Percentiles rank a stretch among this genome's conserved stretches.
Conservation (phyloP, 2,329 filamentous ascomycete species). For the Aureobasidium sp. region DNA sequence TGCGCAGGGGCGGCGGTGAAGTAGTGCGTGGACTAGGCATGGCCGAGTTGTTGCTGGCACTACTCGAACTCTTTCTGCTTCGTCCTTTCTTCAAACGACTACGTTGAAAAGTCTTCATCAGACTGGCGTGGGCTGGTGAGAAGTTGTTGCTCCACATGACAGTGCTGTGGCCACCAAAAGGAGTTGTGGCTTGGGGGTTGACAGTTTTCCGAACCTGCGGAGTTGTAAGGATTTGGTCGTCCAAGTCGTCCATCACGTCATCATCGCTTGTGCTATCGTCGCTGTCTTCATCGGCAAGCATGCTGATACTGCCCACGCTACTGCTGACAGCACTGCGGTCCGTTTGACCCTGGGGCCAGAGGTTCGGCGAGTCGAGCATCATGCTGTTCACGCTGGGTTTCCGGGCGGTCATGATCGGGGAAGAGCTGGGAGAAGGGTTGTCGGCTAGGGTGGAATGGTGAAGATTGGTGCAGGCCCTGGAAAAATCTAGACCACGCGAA, state of each 20-base stretch:
- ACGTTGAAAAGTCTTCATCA: slow-evolving; percentile 75
- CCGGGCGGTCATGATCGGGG: slow-evolving; percentile 66
- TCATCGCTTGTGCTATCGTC: slow-evolving; percentile 71
- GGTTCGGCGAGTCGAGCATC: slow-evolving; percentile 57
- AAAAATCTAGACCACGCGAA: slow-evolving; percentile 87
- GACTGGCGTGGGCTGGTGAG: slow-evolving; percentile 65
- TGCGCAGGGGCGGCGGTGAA: slow-evolving; percentile 63
- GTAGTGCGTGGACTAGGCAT: slow-evolving; percentile 63
- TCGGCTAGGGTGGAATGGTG: slow-evolving; percentile 94
- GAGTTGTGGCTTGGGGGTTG: slow-evolving; percentile 41
- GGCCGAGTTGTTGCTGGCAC: slow-evolving; percentile 56
- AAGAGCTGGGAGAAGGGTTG: slow-evolving; percentile 80
- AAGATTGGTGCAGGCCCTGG: slow-evolving; percentile 83
- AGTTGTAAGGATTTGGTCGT: slow-evolving; percentile 72
- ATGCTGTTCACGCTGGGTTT: slow-evolving; percentile 37
- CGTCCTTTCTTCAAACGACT: slow-evolving; percentile 46
- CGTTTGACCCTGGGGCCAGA: slow-evolving; percentile 33
- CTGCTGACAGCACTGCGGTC: slow-evolving; percentile 70
- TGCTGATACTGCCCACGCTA: slow-evolving; percentile 72
- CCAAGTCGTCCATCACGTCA: slow-evolving; percentile 40
- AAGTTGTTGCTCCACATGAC: slow-evolving; percentile 56
- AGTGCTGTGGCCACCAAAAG: slow-evolving; percentile 30
- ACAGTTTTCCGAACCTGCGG: slow-evolving; percentile 63
- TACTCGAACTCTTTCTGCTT: slow-evolving; percentile 59
- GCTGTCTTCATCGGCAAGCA: slow-evolving; percentile 47